These are phyloP conservation scores for Tetracentron sinense DNA, from an alignment of 164 flowering plant species.

Conservation along the genomic window DNA sequence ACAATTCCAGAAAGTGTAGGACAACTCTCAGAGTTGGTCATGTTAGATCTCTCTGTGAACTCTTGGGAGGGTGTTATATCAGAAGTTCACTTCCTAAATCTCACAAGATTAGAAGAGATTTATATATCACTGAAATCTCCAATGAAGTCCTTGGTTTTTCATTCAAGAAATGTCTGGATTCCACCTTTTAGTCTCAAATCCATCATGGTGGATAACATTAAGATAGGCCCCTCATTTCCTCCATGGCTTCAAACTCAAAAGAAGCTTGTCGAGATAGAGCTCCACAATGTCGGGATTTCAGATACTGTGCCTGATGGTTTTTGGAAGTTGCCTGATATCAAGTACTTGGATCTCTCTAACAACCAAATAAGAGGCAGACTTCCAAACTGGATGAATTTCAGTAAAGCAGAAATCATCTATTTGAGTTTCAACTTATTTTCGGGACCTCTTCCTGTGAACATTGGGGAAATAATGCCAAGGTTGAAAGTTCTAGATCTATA, in stretches of 20 bases:
- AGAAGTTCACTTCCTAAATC: not conserved
- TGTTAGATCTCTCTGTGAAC: not conserved
- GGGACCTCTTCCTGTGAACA: too few relatives aligned
- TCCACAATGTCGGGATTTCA: constrained; percentile 2
- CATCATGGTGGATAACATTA: not conserved
- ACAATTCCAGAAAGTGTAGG: constrained; percentile 9
- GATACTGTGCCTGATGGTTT: constrained; percentile 1
- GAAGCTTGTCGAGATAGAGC: not conserved
- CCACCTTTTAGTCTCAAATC: constrained; percentile 10
- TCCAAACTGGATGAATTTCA: too few relatives aligned
- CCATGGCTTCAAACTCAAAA: constrained; percentile 10
- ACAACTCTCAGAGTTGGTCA: not conserved
- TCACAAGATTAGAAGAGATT: not conserved
- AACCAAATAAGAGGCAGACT: not conserved
- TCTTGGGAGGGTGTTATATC: not conserved
- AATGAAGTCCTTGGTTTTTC: not conserved
- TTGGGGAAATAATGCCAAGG: too few relatives aligned
- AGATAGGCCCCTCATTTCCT: constrained; percentile 8
- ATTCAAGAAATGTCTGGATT: not conserved
- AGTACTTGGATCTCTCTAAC: not conserved
- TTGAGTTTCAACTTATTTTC: too few relatives aligned
- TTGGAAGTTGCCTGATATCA: not conserved
- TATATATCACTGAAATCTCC: not conserved
- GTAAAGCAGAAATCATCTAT: too few relatives aligned
- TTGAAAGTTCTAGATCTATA: not conserved